Base-by-base conservation (phyloP, 179 eudicot species). In the Dionaea muscipula region DNA sequence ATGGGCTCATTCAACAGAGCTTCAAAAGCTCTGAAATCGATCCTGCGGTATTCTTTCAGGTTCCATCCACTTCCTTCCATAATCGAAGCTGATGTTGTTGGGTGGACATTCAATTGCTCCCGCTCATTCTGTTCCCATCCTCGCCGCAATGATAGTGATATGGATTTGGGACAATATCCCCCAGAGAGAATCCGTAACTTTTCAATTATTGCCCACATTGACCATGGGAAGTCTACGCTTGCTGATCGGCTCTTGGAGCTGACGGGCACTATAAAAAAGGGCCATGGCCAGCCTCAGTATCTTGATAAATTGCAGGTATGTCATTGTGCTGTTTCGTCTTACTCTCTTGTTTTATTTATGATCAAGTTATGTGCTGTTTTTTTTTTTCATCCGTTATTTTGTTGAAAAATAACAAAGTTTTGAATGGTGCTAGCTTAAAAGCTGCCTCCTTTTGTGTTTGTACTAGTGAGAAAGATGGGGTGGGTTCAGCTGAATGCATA, bases 161-260 rank as follows among this genome's bases (percentile, higher is more conserved):
- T 82, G 19, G 89, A 89, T 64, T 75, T 89, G 60, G 69, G 66
- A 50, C 72, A 81, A 51, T 89, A 66, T 68, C 86, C 93, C 6
- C 51, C 83, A n/a, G 97, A 89, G 8, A 83, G 53, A 52, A 83
- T 89, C 33, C 75, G 95, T 0, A 89, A 89, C 39, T 89, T 90
- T 20, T 90, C 97, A 14, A 90, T 90, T 40, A 86, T 90, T 53
- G 95, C 97, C 8, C 95, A 90, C 63, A 89, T 90, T 21, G 97
- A 90, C 65, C 97, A 90, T 53, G 97, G 95, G 1, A 90, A 90
- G 56, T 86, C 97, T 0, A 90, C 97, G 1, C 78, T 90, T 19
- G 97, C 97, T 62, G 95, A 90, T 60, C 74, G 97, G 26, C 76
- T 90, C 54, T 67, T 90, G 69, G 97, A 90, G 76, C 87, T 86